Percentiles rank a stretch among this genome's conserved stretches.
These are phyloP conservation scores for Metschnikowia koreensis DNA, from an alignment of 805 yeast genomes.

Conservation along the genomic window DNA sequence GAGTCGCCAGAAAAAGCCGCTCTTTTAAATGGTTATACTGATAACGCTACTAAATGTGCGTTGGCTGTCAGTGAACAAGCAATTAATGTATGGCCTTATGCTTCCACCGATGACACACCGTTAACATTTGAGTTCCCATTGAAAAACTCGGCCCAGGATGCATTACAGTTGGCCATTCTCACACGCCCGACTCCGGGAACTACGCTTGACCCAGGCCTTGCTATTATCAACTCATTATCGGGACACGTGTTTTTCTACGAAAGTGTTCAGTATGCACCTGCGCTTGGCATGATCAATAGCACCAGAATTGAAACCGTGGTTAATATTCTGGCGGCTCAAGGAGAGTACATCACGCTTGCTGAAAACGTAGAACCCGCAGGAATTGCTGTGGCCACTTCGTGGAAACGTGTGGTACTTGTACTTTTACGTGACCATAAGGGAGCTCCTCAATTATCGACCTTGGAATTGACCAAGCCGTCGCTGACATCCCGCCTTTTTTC, in stretches of 20 bases:
- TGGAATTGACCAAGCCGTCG: constrained; percentile 24
- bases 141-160: constrained; percentile 17
- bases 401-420: constrained; percentile 62
- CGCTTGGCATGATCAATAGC: constrained; percentile 54
- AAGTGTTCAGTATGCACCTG: constrained; percentile 67
- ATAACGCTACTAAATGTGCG: constrained; percentile 48
- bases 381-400: constrained; percentile 63
- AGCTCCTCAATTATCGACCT: constrained; percentile 46
- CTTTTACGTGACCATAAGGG: constrained; percentile 68
- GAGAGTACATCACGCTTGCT: constrained; percentile 58
- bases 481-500: constrained; percentile 11
- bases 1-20: constrained; percentile 19
- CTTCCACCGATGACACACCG: constrained; percentile 60
- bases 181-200: constrained; percentile 56
- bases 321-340: constrained; percentile 29
- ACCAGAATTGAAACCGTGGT: constrained; percentile 42
- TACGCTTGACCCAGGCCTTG: constrained; percentile 62
- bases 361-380: constrained; percentile 75
- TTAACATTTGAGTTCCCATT: constrained; percentile 53
- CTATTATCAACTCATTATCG: constrained; percentile 55
- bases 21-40: constrained; percentile 44
- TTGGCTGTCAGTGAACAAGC: constrained; percentile 48
- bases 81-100: constrained; percentile 67
- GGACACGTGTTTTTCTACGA: constrained; percentile 72
- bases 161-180: constrained; percentile 52